phyloP scores from a whole-genome alignment of 106 monocot species.

The Dactylorhiza incarnata region DNA sequence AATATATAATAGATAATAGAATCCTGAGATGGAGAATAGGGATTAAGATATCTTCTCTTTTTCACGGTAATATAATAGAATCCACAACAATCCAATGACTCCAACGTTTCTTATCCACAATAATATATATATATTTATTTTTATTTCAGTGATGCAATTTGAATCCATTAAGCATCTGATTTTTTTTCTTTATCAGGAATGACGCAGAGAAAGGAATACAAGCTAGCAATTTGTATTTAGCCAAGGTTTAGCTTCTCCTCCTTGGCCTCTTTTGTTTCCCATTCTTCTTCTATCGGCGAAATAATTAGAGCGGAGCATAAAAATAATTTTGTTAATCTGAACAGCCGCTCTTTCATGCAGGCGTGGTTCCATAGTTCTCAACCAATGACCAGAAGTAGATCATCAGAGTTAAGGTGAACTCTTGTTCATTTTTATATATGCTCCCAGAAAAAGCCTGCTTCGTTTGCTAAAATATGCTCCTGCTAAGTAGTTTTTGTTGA shows the following conservation, averaged over 20 bases:
- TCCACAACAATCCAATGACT: no score
- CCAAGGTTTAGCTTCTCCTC: slow-evolving; percentile 27
- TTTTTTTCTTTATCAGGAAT: slow-evolving; percentile 26
- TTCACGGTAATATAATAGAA: no score
- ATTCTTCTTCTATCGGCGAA: background rate
- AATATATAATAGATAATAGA: no score
- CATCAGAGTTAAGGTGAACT: slow-evolving; percentile 46
- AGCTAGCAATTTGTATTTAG: slow-evolving; percentile 42
- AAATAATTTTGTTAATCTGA: background rate
- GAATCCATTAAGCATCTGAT: background rate
- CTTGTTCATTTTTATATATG: background rate
- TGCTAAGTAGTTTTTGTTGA: background rate
- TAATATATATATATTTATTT: no score
- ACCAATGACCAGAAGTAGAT: slow-evolving; percentile 63
- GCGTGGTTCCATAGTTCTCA: slow-evolving; percentile 65
- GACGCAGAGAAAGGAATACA: slow-evolving; percentile 45
- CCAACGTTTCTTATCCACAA: no score
- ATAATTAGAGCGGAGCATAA: background rate
- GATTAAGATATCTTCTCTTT: no score
- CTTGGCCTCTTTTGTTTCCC: background rate
- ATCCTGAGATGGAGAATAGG: no score
- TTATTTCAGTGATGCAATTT: background rate
- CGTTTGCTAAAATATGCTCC: background rate
- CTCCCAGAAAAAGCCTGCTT: background rate
- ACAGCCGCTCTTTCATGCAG: slow-evolving; percentile 15